Percentiles rank a stretch among this genome's conserved stretches.
Evolutionary conservation across 495 filamentous ascomycete genomes (phyloP).

Genomic region (Neurospora sp.): DNA sequence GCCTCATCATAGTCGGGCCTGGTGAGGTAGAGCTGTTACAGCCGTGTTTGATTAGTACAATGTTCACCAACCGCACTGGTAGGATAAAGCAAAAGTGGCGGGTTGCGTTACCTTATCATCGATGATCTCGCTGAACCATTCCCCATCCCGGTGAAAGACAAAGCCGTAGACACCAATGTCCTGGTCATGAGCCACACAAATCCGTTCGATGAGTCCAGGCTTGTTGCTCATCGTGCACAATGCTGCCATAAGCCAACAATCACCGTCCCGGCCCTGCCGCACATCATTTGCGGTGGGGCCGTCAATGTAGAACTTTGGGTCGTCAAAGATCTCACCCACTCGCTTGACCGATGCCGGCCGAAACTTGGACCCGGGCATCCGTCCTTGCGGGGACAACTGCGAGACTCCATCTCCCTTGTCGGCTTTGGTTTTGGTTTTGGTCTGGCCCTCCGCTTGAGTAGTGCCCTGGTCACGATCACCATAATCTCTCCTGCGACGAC

Average conservation of each 20-base stretch:
- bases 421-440: not conserved
- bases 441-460: not conserved
- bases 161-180: constrained; percentile 87
- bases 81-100: not conserved
- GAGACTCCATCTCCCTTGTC: not conserved
- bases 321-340: constrained; percentile 75
- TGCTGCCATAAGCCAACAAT: constrained; percentile 89
- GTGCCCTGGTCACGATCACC: not conserved
- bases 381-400: constrained; percentile 3
- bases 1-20: constrained; percentile 73
- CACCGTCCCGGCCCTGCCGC: constrained; percentile 67
- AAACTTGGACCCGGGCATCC: constrained; percentile 20
- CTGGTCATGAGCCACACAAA: constrained; percentile 77
- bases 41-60: not conserved
- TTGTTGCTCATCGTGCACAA: constrained; percentile 78
- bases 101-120: constrained; percentile 43
- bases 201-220: constrained; percentile 60
- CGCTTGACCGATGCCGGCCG: constrained; percentile 56
- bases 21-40: constrained; percentile 53
- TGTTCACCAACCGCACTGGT: not conserved
- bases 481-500: not conserved
- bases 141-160: constrained; percentile 86
- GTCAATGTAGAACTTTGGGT: constrained; percentile 76
- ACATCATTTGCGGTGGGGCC: constrained; percentile 77
- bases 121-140: constrained; percentile 85